Base-by-base conservation (phyloP, 345 rosid species). In the Salix suchowensis region DNA sequence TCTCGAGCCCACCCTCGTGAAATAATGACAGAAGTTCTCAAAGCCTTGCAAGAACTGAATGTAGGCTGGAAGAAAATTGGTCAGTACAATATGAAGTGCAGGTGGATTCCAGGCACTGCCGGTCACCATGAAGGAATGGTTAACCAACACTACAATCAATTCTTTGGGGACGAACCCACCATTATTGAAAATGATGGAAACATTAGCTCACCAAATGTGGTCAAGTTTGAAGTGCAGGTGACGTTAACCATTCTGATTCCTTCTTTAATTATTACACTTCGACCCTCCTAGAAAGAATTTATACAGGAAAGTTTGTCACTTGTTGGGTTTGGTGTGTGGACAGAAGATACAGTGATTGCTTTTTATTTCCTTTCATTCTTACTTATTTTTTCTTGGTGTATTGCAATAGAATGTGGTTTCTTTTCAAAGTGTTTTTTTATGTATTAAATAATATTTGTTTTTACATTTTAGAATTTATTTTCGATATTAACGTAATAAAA, bases 41-140 rank as follows among this genome's bases (percentile, higher is more conserved):
- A 87, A 83, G 96, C 99, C 30, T 79, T 96, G 82, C 91, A 85
- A 84, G 94, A 91, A 74, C 83, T 96, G 85, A 91, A 88, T 76
- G 99, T 92, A 32, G 81, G 89, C 76, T 96, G 99, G 99, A 93
- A 96, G 86, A 96, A 91, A 88, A 93, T 93, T 34, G 97, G 98
- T 67, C 97, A 92, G 68, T 93, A 96, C 87, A 92, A 93, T 88
- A 87, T 96, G 94, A 93, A 92, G 85, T 96, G 97, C 89, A 85
- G 93, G 84, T 93, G 98, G 98, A 81, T 91, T 83, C 89, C 84
- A 72, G 86, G 86, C 70, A 79, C 72, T 76, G 74, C 90, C 52
- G 89, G 86, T 80, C 89, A 85, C 80, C 87, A 73, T 54, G 90
- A 87, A 74, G 91, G 91, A 79, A 93, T 91, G 90, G 79, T 88